Base-by-base conservation (phyloP, 73 alveolate genomes). In the Breviolum minutum region DNA sequence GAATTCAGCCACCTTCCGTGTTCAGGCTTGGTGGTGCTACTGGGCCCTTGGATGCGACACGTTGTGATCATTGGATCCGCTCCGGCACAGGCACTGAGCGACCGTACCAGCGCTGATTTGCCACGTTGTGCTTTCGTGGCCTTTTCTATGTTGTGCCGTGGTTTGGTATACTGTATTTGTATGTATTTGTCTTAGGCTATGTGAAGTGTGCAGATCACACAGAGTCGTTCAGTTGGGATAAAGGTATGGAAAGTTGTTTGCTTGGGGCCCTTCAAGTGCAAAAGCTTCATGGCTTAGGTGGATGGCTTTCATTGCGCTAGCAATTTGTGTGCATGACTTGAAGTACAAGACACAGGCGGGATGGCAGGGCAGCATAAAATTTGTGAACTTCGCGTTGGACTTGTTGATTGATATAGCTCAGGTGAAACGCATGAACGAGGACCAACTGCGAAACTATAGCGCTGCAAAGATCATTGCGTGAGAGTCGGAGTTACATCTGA, bases 381-480 rank as follows among this genome's bases (percentile, higher is more conserved):
- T 6, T 26, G 54, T 71, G 81, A 73, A 12, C 27, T 73, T 9
- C 24, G 30, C 29, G 22, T 48, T 48, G 8, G 82, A 13, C 73
- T 6, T 27, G 79, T 61, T 8, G 26, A 1, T 26, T 27, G 63
- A 24, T 9, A 6, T 62, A 8, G n/a, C 32, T 16, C 87, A 89
- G 96, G 96, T 89, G 68, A 89, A 89, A 87, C 83, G 96, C 32
- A 89, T 89, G 76, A 89, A 68, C 74, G 87, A 89, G 62, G 96
- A 89, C 60, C 96, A 89, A 62, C 17, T 89, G 70, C 85, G 96
- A n/a, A 89, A 89, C 87, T 89, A 89, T 87, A 89, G 96, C 62
- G 83, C 96, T 16, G 96, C 96, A 13, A 89, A 89, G 79, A 89
- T 89, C 96, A 89, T 89, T 62, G 96, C 96, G 20, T 89, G 96